These are phyloP conservation scores for Monascus ruber DNA, from an alignment of 2,329 filamentous ascomycete genomes.

Conservation along the genomic window DNA sequence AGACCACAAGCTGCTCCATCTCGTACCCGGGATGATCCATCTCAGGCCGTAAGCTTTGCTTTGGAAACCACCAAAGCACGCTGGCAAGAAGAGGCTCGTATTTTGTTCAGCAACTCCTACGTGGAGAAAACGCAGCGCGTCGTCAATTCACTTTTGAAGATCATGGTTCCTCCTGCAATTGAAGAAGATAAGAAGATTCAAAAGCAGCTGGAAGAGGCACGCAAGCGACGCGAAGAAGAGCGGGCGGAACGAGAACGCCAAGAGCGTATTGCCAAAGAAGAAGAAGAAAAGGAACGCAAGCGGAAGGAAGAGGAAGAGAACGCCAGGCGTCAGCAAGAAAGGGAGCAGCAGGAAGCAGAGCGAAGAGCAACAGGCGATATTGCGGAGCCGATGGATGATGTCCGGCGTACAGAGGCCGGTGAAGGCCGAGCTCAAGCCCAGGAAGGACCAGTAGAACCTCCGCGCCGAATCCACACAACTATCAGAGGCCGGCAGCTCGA, in stretches of 20 bases:
- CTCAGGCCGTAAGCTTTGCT: slow-evolving; percentile 65
- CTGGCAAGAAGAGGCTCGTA: slow-evolving; percentile 81
- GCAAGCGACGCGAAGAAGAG: slow-evolving; percentile 50
- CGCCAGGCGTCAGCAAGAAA: slow-evolving; percentile 49
- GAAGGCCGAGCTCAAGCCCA: slow-evolving; percentile 28
- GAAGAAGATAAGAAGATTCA: slow-evolving; percentile 65
- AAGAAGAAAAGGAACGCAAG: slow-evolving; percentile 60
- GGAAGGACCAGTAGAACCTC: slow-evolving; percentile 38
- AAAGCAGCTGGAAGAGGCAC: slow-evolving; percentile 45
- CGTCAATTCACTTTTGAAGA: slow-evolving; percentile 55
- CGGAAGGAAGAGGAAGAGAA: slow-evolving; percentile 58
- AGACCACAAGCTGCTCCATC: slow-evolving; percentile 18
- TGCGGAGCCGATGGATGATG: slow-evolving; percentile 60
- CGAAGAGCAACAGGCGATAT: slow-evolving; percentile 33
- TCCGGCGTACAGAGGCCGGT: slow-evolving; percentile 45
- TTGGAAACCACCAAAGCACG: slow-evolving; percentile 60
- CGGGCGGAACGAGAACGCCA: slow-evolving; percentile 49
- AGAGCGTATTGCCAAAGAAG: slow-evolving; percentile 55
- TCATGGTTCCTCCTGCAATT: slow-evolving; percentile 73
- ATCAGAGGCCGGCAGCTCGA: slow-evolving; percentile 82
- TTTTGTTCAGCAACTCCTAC: slow-evolving; percentile 63
- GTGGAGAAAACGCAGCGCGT: slow-evolving; percentile 60
- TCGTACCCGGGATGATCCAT: slow-evolving; percentile 37
- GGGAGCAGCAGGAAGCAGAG: slow-evolving; percentile 51
- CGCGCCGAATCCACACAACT: slow-evolving; percentile 60